phyloP scores from a whole-genome alignment of 805 yeast species.

The Metschnikowia colocasiae region DNA sequence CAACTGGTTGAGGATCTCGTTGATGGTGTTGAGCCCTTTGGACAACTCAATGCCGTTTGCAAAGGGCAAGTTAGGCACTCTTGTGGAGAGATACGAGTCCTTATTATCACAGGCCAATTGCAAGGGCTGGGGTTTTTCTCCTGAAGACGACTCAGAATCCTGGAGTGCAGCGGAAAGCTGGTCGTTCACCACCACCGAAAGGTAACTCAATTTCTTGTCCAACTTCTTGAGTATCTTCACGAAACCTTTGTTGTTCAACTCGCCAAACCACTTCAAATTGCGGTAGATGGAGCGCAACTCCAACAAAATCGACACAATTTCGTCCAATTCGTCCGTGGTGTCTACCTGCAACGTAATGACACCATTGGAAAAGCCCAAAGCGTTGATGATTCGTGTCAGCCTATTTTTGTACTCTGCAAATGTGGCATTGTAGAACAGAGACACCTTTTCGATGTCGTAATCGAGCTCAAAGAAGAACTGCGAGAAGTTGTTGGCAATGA shows the following conservation, averaged over 20 bases:
- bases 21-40: conserved; percentile 49
- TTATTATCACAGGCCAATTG: conserved; percentile 33
- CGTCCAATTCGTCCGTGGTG: conserved; percentile 40
- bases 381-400: conserved; percentile 42
- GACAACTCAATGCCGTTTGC: conserved; percentile 66
- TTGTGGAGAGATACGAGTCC: conserved; percentile 49
- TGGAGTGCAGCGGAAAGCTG: conserved; percentile 12
- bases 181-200: conserved; percentile 23
- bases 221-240: conserved; percentile 84
- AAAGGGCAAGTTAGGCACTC: conserved; percentile 72
- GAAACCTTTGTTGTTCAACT: conserved; percentile 85
- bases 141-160: conserved; percentile 4
- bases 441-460: conserved; percentile 76
- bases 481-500: conserved; percentile 48
- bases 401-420: conserved; percentile 72
- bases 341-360: conserved; percentile 30
- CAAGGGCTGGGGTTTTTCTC: conserved; percentile 4
- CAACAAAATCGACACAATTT: conserved; percentile 50
- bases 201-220: conserved; percentile 62
- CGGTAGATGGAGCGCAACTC: conserved; percentile 75
- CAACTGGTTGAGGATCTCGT: conserved; percentile 48
- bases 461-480: conserved; percentile 76
- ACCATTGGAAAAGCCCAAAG: conserved; percentile 30
- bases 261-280: conserved; percentile 91
- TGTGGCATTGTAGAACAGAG: conserved; percentile 70